Evolutionary conservation across 176 grass and related monocot species (phyloP).

Genomic region (Dendrocalamus sinicus): DNA sequence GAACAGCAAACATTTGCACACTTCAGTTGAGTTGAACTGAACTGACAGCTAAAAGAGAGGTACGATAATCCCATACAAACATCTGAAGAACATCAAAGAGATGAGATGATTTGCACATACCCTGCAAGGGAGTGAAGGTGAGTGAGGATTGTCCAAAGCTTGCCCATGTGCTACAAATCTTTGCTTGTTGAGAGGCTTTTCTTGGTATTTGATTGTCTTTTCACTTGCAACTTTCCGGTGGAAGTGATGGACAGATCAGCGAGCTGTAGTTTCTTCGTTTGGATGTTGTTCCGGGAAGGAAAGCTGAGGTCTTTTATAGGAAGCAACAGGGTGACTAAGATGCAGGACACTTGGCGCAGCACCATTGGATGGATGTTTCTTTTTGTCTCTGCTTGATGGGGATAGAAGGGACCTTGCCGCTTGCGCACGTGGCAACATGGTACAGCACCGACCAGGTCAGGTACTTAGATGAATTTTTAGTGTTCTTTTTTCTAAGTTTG

Average conservation of each 20-base stretch:
- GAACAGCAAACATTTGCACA: neutral
- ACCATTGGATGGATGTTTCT: neutral
- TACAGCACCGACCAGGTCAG: slow-evolving; percentile 48
- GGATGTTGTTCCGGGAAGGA: neutral
- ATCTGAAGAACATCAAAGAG: neutral
- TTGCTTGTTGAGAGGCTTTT: neutral
- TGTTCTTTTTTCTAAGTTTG: neutral
- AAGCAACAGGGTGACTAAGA: neutral
- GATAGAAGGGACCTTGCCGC: neutral
- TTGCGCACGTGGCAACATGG: slow-evolving; percentile 31
- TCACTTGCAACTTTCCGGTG: neutral
- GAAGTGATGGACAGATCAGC: neutral
- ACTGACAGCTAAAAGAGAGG: too few relatives aligned
- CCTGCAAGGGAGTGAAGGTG: slow-evolving; percentile 74
- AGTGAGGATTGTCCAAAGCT: slow-evolving; percentile 62
- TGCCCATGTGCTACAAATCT: slow-evolving; percentile 42
- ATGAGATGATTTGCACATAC: slow-evolving; percentile 34
- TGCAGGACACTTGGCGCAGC: slow-evolving; percentile 17
- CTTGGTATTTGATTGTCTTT: neutral
- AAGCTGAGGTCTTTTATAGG: slow-evolving; percentile 17
- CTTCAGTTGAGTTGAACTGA: neutral
- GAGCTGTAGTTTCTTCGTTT: neutral
- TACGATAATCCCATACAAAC: neutral
- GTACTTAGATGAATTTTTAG: slow-evolving; percentile 19
- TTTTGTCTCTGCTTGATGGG: neutral